Evolutionary conservation across 2,329 filamentous ascomycete genomes (phyloP).

Genomic region (Fusarium drepaniforme): DNA sequence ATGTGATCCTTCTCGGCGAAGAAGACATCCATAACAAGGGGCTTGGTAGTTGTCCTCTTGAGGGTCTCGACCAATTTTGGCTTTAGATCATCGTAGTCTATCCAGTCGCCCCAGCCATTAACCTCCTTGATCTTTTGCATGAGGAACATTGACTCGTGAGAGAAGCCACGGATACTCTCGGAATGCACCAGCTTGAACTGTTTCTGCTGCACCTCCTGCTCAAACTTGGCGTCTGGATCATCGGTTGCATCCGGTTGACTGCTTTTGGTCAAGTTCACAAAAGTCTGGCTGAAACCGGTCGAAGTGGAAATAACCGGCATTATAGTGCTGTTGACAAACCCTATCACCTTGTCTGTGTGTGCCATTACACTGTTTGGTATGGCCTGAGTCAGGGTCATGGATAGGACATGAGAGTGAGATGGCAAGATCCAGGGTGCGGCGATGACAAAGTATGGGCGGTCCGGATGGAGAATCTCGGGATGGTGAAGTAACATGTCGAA

Average conservation of each 20-base stretch:
- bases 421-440: conserved; percentile 22
- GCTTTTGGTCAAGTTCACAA: background rate
- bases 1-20: conserved; percentile 22
- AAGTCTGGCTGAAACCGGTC: conserved; percentile 17
- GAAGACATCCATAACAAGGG: conserved; percentile 15
- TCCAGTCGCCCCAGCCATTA: conserved; percentile 22
- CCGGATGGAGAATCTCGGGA: conserved; percentile 24
- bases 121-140: conserved; percentile 17
- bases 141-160: conserved; percentile 17
- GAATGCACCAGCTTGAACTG: conserved; percentile 12
- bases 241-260: background rate
- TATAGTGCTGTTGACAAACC: conserved; percentile 18
- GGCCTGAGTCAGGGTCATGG: conserved; percentile 14
- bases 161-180: conserved; percentile 15
- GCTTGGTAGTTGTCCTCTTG: background rate
- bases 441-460: conserved; percentile 16
- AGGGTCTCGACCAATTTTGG: background rate
- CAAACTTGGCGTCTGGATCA: conserved; percentile 4
- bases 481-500: conserved; percentile 28
- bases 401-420: background rate
- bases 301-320: conserved; percentile 14
- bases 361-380: conserved; percentile 1
- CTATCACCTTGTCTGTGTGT: conserved; percentile 21
- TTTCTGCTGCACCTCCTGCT: background rate
- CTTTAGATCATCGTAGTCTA: conserved; percentile 18